These are phyloP conservation scores for Citropsis articulata DNA, from an alignment of 345 rosid species.

Conservation along the genomic window DNA sequence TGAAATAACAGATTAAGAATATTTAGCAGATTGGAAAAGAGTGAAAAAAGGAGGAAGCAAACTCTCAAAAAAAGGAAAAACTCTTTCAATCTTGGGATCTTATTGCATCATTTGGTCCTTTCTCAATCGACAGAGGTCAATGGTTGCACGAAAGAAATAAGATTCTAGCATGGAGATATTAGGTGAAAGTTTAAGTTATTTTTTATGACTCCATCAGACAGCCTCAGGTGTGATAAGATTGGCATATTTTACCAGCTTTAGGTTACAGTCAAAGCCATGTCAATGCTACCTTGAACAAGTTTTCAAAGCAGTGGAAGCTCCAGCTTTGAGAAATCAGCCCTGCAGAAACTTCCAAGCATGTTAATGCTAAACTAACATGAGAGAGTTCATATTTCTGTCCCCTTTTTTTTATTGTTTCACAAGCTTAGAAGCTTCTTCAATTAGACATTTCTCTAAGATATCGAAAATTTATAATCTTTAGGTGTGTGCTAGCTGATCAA, in stretches of 20 bases:
- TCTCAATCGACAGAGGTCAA: background rate
- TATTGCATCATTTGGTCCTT: background rate
- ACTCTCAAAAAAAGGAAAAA: background rate
- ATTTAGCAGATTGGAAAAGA: background rate
- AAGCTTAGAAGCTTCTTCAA: background rate
- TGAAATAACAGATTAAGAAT: background rate
- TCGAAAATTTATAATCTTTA: background rate
- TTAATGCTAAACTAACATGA: background rate
- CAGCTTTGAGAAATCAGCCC: background rate
- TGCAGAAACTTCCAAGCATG: background rate
- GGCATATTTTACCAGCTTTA: background rate
- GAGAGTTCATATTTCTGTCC: background rate
- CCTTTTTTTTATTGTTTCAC: background rate
- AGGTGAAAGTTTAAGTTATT: background rate
- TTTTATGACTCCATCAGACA: background rate
- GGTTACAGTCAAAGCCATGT: background rate
- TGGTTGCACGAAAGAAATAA: background rate
- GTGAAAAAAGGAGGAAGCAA: background rate
- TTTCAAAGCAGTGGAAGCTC: background rate
- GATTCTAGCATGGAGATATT: background rate
- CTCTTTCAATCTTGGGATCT: background rate
- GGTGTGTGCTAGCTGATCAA: background rate
- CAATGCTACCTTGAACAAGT: background rate
- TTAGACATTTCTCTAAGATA: background rate
- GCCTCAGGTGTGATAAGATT: background rate